phyloP scores from a whole-genome alignment of 2,329 filamentous ascomycete genomes.

The Aspergillus sp. region DNA sequence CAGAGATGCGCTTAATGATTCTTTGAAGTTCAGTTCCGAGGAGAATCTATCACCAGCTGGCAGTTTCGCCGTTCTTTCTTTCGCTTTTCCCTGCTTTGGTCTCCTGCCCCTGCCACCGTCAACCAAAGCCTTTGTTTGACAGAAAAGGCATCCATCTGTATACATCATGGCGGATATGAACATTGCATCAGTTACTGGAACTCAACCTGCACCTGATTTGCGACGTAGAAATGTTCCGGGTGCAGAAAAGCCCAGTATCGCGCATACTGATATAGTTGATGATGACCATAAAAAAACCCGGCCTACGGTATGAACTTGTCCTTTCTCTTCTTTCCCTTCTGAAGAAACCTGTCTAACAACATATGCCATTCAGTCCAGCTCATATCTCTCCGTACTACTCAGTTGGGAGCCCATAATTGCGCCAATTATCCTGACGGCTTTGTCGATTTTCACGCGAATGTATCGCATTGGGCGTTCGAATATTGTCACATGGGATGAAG shows the following conservation, averaged over 20 bases:
- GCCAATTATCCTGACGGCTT: constrained; percentile 54
- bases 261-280: constrained; percentile 13
- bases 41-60: too few relatives aligned
- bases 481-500: constrained; percentile 70
- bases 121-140: neutral
- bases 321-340: too few relatives aligned
- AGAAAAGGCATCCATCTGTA: neutral
- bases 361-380: constrained; percentile 19
- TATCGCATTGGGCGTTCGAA: constrained; percentile 60
- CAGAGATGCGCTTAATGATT: too few relatives aligned
- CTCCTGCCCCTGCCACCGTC: neutral
- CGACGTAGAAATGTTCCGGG: constrained; percentile 36
- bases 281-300: constrained; percentile 29
- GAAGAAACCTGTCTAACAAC: neutral
- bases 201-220: constrained; percentile 27
- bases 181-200: constrained; percentile 27
- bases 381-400: constrained; percentile 39
- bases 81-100: too few relatives aligned
- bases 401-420: constrained; percentile 55
- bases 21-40: too few relatives aligned
- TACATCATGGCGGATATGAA: constrained; percentile 25
- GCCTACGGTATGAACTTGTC: constrained; percentile 22
- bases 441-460: constrained; percentile 59
- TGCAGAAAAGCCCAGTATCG: constrained; percentile 20
- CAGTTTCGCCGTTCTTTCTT: constrained; percentile 5